A percentile compares a stretch with the other conserved stretches of the same genome.
Evolutionary conservation across 495 filamentous ascomycete species (phyloP).

Genomic region (Cercophora sp.): DNA sequence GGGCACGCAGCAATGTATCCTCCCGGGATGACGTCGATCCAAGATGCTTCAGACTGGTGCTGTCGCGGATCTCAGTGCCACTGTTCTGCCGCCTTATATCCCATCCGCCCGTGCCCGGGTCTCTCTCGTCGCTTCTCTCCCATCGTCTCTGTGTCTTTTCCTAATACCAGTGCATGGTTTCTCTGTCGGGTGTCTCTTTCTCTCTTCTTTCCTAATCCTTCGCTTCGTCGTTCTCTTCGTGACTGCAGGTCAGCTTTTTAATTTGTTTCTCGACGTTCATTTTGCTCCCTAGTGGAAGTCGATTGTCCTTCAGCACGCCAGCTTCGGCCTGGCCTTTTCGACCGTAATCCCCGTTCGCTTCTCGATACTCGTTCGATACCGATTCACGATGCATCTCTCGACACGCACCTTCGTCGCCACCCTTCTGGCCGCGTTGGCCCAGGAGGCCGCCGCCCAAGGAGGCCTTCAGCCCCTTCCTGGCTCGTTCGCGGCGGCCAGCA

Average conservation of each 20-base stretch:
- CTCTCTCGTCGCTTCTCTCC: conserved; percentile 1
- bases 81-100: conserved; percentile 12
- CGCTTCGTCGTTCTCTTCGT: conserved; percentile 24
- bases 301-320: conserved; percentile 15
- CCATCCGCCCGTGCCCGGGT: conserved; percentile 6
- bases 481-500: neutral
- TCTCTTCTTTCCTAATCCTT: conserved; percentile 10
- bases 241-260: conserved; percentile 30
- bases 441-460: conserved; percentile 16
- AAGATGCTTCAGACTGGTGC: conserved; percentile 4
- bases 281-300: conserved; percentile 9
- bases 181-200: conserved; percentile 1
- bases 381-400: conserved; percentile 25
- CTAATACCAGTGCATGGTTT: neutral
- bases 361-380: neutral
- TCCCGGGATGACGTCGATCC: conserved; percentile 8
- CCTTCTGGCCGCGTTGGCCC: conserved; percentile 24
- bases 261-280: conserved; percentile 13
- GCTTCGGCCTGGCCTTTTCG: conserved; percentile 13
- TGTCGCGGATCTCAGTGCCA: conserved; percentile 14
- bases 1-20: too few relatives aligned
- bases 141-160: conserved; percentile 3
- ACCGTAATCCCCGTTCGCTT: neutral
- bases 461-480: neutral
- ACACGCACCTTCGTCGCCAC: conserved; percentile 19